phyloP scores from a whole-genome alignment of 495 filamentous ascomycete genomes.

The Penicillium salamii region DNA sequence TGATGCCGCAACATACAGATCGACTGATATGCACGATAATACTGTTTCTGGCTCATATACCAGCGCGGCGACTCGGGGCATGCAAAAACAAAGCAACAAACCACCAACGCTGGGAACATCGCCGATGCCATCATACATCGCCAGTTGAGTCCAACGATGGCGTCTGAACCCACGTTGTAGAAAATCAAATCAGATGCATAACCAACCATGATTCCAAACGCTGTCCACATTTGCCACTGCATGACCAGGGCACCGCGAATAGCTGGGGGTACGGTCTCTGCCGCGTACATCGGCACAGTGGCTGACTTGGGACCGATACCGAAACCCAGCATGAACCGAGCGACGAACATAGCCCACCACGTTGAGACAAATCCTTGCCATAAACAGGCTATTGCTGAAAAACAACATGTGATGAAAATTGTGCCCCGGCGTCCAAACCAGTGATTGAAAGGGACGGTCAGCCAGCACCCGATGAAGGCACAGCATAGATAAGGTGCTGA shows the following conservation, averaged over 20 bases:
- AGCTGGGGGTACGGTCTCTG: conserved; percentile 67
- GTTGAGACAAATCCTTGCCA: conserved; percentile 74
- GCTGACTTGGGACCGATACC: conserved; percentile 81
- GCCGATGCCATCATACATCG: conserved; percentile 81
- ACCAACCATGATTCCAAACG: conserved; percentile 79
- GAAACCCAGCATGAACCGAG: conserved; percentile 68
- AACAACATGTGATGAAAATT: conserved; percentile 72
- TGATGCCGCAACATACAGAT: conserved; percentile 65
- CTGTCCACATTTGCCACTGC: conserved; percentile 88
- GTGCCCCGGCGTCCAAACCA: conserved; percentile 78
- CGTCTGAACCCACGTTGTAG: conserved; percentile 54
- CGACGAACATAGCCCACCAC: conserved; percentile 73
- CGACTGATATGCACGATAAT: conserved; percentile 62
- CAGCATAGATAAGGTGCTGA: conserved; percentile 71
- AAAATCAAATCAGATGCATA: conserved; percentile 73
- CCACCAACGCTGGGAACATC: conserved; percentile 68
- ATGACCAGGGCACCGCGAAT: conserved; percentile 76
- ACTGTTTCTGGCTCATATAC: conserved; percentile 70
- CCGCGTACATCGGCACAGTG: conserved; percentile 76
- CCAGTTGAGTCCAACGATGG: conserved; percentile 72
- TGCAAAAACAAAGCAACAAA: conserved; percentile 65
- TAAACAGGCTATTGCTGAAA: conserved; percentile 67
- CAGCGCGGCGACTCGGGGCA: conserved; percentile 78
- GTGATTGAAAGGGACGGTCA: conserved; percentile 77
- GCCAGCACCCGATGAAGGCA: conserved; percentile 77